Evolutionary conservation across 164 flowering plant genomes (phyloP), one percentile per base, ranked within the genome.

Genomic region (Macadamia integrifolia): DNA sequence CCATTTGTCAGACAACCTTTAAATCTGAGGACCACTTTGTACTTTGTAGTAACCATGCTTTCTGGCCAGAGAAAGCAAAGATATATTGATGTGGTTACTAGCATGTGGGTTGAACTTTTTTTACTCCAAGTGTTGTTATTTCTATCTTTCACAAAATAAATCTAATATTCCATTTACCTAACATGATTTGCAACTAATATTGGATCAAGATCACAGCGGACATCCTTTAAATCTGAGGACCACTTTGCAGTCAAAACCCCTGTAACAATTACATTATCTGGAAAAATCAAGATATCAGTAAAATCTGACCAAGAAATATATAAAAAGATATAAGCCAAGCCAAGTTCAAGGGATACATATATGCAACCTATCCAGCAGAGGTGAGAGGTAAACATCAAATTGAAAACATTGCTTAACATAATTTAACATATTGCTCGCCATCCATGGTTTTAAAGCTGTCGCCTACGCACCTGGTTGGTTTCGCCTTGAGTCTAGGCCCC

Each of bases 201-300:
- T 61, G 98, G 94, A 62, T 93, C 97, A 76, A 93, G 97, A 75
- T 89, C 90, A 71, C 94, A 91, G 9, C 96, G 92, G 6, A 93
- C 97, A 72, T 88, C 96, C 77, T 84, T 93, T 59, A 89, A 64
- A 72, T 88, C 93, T 55, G 97, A 80, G 61, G 97, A 89, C 98
- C 98, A 93, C 77, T 85, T 91, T 66, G 97, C 96, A 64, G 96
- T 86, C 79, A 93, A 78, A 68, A 88, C 66, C 55, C 98, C 97
- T 59, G 94, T 84, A 66, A 84, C 90, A 75, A 87, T 81, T 30
- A 88, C 84, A 72, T 89, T 96, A 83, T 93, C 98, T 92, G 86
- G 55, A 77, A 23, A 29, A 69, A 70, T 53, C 53, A 57, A 17
- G 32, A 65, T 14, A 56, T 44, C 5, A 65, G 42, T 40, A 23